phyloP scores from a whole-genome alignment of 83 land plant genomes.

The Diphasiastrum complanatum region DNA sequence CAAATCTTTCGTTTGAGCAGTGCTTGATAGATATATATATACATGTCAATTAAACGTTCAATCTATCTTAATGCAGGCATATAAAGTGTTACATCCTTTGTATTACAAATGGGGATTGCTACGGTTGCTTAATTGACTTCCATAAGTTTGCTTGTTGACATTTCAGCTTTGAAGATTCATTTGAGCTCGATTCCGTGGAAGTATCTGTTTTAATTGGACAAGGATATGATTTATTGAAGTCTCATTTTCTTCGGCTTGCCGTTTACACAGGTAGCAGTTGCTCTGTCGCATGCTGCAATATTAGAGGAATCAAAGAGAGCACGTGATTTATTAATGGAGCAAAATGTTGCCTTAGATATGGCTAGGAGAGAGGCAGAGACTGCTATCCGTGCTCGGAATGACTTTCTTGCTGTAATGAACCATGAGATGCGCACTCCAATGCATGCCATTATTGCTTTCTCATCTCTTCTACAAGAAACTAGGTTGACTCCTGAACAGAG shows the following conservation, averaged over 20 bases:
- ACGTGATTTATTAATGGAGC: constrained; percentile 59
- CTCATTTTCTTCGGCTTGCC: not conserved
- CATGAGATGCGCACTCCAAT: constrained; percentile 81
- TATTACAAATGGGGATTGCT: too few relatives aligned
- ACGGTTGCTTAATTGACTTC: too few relatives aligned
- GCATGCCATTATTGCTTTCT: constrained; percentile 65
- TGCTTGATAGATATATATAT: too few relatives aligned
- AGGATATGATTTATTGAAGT: not conserved
- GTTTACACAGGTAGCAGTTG: constrained; percentile 88
- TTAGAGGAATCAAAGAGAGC: constrained; percentile 79
- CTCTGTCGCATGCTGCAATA: constrained; percentile 90
- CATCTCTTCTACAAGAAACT: constrained; percentile 63
- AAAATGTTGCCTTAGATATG: constrained; percentile 58
- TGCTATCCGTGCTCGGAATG: constrained; percentile 77
- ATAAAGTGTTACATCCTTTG: too few relatives aligned
- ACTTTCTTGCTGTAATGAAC: constrained; percentile 76
- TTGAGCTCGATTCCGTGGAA: not conserved
- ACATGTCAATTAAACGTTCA: too few relatives aligned
- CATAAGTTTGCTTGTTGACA: too few relatives aligned
- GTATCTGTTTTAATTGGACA: not conserved
- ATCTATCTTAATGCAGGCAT: too few relatives aligned
- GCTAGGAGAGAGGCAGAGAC: constrained; percentile 61
- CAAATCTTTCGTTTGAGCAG: too few relatives aligned
- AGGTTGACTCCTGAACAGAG: constrained; percentile 48
- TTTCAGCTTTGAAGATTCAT: too few relatives aligned